phyloP scores from a whole-genome alignment of 2,329 filamentous ascomycete genomes.

The Phyllosticta ampelicida region DNA sequence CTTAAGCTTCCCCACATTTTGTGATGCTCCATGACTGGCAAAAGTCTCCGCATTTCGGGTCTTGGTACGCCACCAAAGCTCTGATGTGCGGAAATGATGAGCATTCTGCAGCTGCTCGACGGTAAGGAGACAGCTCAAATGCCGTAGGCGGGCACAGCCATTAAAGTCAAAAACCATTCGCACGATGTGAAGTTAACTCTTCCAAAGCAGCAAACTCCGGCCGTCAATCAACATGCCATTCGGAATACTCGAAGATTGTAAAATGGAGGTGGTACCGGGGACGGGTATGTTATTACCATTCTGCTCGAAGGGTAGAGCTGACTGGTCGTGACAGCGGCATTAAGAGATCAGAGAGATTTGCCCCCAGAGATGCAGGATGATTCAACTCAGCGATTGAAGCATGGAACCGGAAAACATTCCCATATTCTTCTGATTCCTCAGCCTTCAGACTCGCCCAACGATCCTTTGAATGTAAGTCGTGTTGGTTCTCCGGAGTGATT shows the following conservation, averaged over 20 bases:
- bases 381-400: slow-evolving; percentile 27
- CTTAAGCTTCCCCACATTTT: background rate
- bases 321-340: slow-evolving; percentile 26
- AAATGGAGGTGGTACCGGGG: slow-evolving; percentile 38
- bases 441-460: slow-evolving; percentile 39
- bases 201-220: background rate
- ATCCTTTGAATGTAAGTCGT: slow-evolving; percentile 35
- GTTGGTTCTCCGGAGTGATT: background rate
- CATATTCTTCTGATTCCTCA: slow-evolving; percentile 30
- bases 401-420: slow-evolving; percentile 20
- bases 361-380: slow-evolving; percentile 36
- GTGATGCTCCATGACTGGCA: background rate
- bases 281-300: slow-evolving; percentile 28
- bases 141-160: background rate
- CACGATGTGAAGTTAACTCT: background rate
- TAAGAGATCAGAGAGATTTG: slow-evolving; percentile 37
- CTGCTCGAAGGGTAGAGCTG: background rate
- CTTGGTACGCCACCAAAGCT: background rate
- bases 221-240: slow-evolving; percentile 31
- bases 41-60: background rate
- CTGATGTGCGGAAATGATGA: background rate
- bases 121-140: background rate
- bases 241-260: slow-evolving; percentile 37
- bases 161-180: background rate
- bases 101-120: background rate